Conservation (phyloP, 192 early-diverging fungal genomes). For the Glomus cerebriforme region DNA sequence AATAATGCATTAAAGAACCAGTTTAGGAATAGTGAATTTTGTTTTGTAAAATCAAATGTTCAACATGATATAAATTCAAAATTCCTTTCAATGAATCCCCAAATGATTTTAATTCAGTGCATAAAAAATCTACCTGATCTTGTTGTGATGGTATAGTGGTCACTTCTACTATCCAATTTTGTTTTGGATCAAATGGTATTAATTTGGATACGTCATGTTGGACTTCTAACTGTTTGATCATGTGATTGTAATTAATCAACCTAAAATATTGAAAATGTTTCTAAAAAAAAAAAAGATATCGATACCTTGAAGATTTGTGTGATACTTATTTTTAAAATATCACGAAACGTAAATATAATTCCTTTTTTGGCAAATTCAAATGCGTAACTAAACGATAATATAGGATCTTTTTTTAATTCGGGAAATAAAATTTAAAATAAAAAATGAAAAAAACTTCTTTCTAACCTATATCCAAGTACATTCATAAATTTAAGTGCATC, state of each 20-base stretch:
- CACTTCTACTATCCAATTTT: conserved; percentile 66
- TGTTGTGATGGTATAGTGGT: conserved; percentile 51
- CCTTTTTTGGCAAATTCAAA: conserved; percentile 70
- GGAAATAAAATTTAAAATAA: not conserved
- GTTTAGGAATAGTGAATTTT: conserved; percentile 24
- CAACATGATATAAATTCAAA: conserved; percentile 25
- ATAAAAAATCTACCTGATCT: conserved; percentile 55
- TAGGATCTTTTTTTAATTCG: not conserved
- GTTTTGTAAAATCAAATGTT: conserved; percentile 28
- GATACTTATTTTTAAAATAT: conserved; percentile 57
- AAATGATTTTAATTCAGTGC: conserved; percentile 57
- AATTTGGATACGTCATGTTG: conserved; percentile 51
- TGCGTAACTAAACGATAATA: conserved; percentile 42
- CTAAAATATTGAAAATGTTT: too few species aligned
- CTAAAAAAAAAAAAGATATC: not conserved
- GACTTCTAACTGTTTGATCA: conserved; percentile 38
- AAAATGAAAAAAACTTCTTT: not conserved
- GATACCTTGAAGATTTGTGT: conserved; percentile 59
- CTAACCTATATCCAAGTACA: conserved; percentile 71
- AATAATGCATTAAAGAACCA: too few species aligned
- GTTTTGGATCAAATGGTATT: conserved; percentile 45
- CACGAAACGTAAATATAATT: conserved; percentile 60
- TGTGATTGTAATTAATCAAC: too few species aligned
- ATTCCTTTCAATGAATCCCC: conserved; percentile 36
- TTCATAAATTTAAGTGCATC: conserved; percentile 70